Evolutionary conservation across 176 grass and related monocot species (phyloP).

Genomic region (Carex cristatella): DNA sequence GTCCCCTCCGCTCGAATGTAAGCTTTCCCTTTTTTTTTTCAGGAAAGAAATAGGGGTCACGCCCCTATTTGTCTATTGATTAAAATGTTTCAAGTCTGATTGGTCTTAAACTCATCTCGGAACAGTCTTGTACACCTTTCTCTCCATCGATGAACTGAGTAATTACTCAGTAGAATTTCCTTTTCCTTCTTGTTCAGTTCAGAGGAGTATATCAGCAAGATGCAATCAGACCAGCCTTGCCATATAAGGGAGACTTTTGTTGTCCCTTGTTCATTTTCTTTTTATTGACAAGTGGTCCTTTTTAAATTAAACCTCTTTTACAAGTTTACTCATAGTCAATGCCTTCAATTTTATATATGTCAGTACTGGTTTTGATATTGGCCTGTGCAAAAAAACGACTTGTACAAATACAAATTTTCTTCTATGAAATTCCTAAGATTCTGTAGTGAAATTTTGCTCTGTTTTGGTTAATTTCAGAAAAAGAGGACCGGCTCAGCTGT

Average conservation of each 20-base stretch:
- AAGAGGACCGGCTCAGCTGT: not conserved
- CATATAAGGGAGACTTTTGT: no score
- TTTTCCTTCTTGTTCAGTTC: no score
- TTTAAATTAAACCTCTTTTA: not conserved
- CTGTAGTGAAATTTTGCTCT: not conserved
- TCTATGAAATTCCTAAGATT: not conserved
- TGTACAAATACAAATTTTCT: not conserved
- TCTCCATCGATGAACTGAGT: no score
- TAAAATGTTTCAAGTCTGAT: no score
- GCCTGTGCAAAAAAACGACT: not conserved
- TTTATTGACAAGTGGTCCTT: no score
- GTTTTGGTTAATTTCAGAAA: not conserved
- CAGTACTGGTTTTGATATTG: not conserved
- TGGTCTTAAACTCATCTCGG: no score
- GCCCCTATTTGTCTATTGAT: no score
- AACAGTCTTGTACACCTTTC: no score
- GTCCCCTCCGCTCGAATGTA: constrained; percentile 31
- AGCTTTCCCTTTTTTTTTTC: not conserved
- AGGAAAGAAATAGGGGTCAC: no score
- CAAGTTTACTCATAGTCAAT: not conserved
- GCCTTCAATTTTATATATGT: not conserved
- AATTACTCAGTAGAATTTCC: no score
- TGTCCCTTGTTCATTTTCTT: not conserved
- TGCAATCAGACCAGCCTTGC: no score
- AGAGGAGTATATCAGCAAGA: no score